These are phyloP conservation scores for Pseudopediastrum boryanum DNA, from an alignment of 139 green algal species.

Conservation along the genomic window DNA sequence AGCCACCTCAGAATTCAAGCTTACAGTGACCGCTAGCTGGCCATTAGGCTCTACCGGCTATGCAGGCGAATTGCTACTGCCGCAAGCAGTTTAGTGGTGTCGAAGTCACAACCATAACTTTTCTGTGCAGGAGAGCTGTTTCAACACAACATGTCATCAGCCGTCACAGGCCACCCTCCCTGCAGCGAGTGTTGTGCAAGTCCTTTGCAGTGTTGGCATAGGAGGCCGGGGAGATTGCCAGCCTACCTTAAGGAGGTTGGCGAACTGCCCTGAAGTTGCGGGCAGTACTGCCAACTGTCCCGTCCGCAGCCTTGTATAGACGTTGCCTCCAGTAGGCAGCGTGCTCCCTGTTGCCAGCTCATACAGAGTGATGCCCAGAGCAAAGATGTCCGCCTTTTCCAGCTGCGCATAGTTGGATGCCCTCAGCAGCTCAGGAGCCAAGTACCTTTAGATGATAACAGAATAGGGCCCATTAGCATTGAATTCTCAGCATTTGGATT, in stretches of 20 bases:
- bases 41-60: too few species aligned
- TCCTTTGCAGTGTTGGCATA: too few species aligned
- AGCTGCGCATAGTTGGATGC: conserved; percentile 63
- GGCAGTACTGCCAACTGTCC: conserved; percentile 72
- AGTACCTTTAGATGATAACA: conserved; percentile 86
- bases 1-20: too few species aligned
- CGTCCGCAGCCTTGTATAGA: conserved; percentile 61
- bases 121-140: not conserved
- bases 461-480: too few species aligned
- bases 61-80: too few species aligned
- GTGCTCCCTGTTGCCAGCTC: conserved; percentile 68
- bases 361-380: conserved; percentile 84
- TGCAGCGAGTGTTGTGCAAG: too few species aligned
- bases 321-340: conserved; percentile 56
- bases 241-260: conserved; percentile 64
- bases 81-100: too few species aligned
- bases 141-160: not conserved
- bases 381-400: conserved; percentile 92
- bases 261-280: conserved; percentile 39
- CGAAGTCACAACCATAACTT: too few species aligned
- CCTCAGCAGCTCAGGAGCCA: conserved; percentile 85
- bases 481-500: too few species aligned
- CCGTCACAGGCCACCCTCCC: not conserved
- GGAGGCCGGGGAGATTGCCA: too few species aligned
- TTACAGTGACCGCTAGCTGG: too few species aligned